Evolutionary conservation across 1,284 basidiomycete species (phyloP), one percentile per base, ranked within the genome.

Genomic region (Microbotryum intermedium): DNA sequence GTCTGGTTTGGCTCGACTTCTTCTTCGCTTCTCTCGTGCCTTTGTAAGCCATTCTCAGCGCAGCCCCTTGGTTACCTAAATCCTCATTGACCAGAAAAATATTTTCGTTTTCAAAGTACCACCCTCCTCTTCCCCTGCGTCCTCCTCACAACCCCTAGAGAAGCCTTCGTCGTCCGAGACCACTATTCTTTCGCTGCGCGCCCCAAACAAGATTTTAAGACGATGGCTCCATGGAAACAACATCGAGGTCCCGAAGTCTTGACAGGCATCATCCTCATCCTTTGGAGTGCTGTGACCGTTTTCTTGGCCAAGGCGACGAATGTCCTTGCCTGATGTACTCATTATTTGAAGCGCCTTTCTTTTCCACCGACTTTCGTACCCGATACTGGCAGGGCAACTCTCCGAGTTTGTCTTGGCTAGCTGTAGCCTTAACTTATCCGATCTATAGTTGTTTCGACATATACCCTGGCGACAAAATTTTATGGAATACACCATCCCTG

Each of bases 1-100:
- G 66, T 26, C 50, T 71, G 10, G 60, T 66, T 13, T 71, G 65
- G 67, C 52, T 69, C 54, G 64, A 70, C 53, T 63, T 69, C 25
- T 44, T 69, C 30, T 61, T 66, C 25, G 70, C 61, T 45, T 66
- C 62, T 23, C 52, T 64, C 39, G 67, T 65, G 4, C 68, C 70
- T 29, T 69, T 69, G 66, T 69, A 16, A 43, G 63, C 25, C 29
- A 23, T 11, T 47, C 50, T 5, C 16, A 1, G n/a, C 7, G 57
- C 39, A 0, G 6, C n/a, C 20, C 3, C 45, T 21, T 47, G 46
- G 23, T 29, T 30, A 18, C 3, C 16, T 18, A 29, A 9, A 21
- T 18, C n/a, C 2, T 16, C 25, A n/a, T 60, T 61, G 29, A 62
- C 50, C 13, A 34, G 11, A 11, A 34, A 34, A 9, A 34, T 13